Percentiles rank a stretch among this genome's conserved stretches.
phyloP scores from a whole-genome alignment of 768 basidiomycete species.

The Leccinum fibrillosum region DNA sequence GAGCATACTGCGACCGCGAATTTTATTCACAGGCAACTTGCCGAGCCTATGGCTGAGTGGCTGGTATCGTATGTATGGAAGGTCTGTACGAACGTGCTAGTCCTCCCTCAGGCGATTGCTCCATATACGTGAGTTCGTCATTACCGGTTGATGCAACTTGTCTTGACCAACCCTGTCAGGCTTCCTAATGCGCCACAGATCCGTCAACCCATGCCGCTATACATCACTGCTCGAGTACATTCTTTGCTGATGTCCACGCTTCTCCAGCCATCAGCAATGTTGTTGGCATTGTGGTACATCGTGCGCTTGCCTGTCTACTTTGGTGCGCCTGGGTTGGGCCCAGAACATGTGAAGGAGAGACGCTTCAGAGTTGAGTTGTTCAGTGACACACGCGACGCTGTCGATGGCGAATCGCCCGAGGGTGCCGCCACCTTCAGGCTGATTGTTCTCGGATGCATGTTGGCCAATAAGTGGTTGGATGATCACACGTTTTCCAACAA shows the following conservation, averaged over 20 bases:
- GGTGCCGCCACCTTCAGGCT: constrained; percentile 67
- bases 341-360: constrained; percentile 55
- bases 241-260: constrained; percentile 75
- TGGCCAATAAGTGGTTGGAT: constrained; percentile 86
- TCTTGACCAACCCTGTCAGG: constrained; percentile 17
- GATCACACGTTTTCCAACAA: constrained; percentile 89
- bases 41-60: constrained; percentile 79
- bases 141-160: not conserved
- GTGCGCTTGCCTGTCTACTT: constrained; percentile 71
- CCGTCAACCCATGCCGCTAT: constrained; percentile 40
- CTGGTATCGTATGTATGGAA: constrained; percentile 79
- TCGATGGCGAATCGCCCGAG: constrained; percentile 49
- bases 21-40: constrained; percentile 63
- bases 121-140: constrained; percentile 49
- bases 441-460: constrained; percentile 77
- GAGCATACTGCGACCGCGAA: constrained; percentile 35
- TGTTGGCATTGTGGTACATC: constrained; percentile 82
- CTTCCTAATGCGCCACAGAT: constrained; percentile 30
- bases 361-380: constrained; percentile 65
- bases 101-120: constrained; percentile 52
- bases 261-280: constrained; percentile 76
- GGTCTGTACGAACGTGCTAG: constrained; percentile 69
- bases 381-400: constrained; percentile 42
- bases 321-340: constrained; percentile 45
- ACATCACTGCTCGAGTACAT: constrained; percentile 60